Conservation (phyloP, 2,329 filamentous ascomycete species). For the Epichloe scottii region DNA sequence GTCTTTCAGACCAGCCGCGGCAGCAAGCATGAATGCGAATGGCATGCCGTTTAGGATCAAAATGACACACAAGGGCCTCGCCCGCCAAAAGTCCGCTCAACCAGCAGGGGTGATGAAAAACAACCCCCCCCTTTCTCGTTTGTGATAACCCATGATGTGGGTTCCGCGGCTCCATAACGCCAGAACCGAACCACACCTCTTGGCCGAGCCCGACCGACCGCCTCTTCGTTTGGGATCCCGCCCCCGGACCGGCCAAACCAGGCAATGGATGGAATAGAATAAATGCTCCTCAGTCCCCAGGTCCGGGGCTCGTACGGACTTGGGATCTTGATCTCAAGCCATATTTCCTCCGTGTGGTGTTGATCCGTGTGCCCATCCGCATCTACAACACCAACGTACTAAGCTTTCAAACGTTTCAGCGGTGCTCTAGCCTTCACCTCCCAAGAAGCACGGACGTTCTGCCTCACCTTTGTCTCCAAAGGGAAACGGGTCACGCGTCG, state of each 20-base stretch:
- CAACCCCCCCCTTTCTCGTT: neutral
- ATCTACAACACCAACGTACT: neutral
- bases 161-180: slow-evolving; percentile 5
- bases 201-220: slow-evolving; percentile 4
- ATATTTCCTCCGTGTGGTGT: neutral
- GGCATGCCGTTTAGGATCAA: no score
- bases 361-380: neutral
- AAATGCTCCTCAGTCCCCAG: neutral
- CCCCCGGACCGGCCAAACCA: neutral
- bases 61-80: neutral
- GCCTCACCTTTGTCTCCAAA: neutral
- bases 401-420: neutral
- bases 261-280: neutral
- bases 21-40: no score
- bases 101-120: neutral
- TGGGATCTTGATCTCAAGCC: neutral
- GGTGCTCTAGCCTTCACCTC: neutral
- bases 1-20: no score
- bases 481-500: neutral
- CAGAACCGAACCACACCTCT: slow-evolving; percentile 1
- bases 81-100: no score
- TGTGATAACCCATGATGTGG: slow-evolving; percentile 9
- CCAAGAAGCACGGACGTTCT: neutral
- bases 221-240: slow-evolving; percentile 1
- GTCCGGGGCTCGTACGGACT: neutral